These are phyloP conservation scores for Ogataea pignaliae DNA, from an alignment of 805 yeast genomes.

Conservation along the genomic window DNA sequence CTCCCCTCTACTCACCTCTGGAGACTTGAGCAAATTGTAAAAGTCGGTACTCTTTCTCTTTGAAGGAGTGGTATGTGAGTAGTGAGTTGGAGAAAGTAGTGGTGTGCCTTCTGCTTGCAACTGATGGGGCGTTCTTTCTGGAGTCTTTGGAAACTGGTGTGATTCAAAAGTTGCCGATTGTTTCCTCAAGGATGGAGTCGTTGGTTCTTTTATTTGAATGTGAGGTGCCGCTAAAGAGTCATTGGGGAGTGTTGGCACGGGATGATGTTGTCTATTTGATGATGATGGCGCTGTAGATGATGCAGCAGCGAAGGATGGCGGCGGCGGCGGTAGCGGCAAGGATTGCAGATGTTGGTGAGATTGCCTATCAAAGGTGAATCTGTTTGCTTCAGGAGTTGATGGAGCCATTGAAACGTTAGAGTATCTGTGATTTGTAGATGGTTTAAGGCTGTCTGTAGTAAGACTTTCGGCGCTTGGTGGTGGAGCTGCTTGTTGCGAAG, in stretches of 20 bases:
- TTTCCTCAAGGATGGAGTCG: conserved; percentile 25
- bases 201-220: conserved; percentile 16
- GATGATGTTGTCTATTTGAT: background rate
- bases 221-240: no score
- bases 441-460: background rate
- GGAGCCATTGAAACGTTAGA: background rate
- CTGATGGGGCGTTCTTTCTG: conserved; percentile 27
- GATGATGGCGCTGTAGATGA: no score
- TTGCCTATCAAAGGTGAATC: background rate
- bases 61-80: conserved; percentile 23
- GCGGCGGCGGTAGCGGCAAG: background rate
- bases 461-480: background rate
- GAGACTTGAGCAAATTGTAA: conserved; percentile 32
- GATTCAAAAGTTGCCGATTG: conserved; percentile 12
- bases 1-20: conserved; percentile 23
- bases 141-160: conserved; percentile 25
- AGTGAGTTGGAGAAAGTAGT: conserved; percentile 29
- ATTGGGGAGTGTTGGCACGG: background rate
- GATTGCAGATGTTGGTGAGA: background rate
- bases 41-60: conserved; percentile 32
- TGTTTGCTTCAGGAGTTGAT: background rate
- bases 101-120: conserved; percentile 29
- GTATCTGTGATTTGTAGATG: background rate
- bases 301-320: no score
- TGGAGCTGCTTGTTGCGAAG: background rate